Evolutionary conservation across 768 basidiomycete genomes (phyloP).

Genomic region (Russula griseocarnosa): DNA sequence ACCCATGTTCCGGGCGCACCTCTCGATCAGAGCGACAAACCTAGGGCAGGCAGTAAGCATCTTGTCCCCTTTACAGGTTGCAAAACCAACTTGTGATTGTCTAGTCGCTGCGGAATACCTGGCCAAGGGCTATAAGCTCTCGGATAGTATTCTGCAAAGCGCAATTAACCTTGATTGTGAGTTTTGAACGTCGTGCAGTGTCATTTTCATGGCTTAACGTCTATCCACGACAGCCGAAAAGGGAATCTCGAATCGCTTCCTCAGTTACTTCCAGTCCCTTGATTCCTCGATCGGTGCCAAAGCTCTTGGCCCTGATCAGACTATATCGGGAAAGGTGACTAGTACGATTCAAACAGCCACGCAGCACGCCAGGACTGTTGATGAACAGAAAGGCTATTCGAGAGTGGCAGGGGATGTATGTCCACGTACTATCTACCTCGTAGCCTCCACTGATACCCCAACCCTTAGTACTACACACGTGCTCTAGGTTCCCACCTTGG

Average conservation of each 20-base stretch:
- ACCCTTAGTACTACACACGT: conserved; percentile 65
- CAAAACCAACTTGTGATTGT: conserved; percentile 1
- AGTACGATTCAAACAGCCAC: conserved; percentile 59
- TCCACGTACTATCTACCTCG: conserved; percentile 4
- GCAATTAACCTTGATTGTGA: conserved; percentile 78
- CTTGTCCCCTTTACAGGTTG: background rate
- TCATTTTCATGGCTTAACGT: background rate
- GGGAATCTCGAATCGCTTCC: conserved; percentile 85
- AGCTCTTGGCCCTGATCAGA: conserved; percentile 76
- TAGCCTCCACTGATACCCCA: background rate
- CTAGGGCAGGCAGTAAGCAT: conserved; percentile 71
- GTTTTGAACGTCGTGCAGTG: conserved; percentile 17
- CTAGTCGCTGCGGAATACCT: conserved; percentile 90
- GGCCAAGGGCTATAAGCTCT: conserved; percentile 80
- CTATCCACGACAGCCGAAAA: conserved; percentile 50
- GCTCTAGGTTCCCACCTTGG: conserved; percentile 76
- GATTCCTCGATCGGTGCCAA: conserved; percentile 68
- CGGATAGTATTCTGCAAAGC: conserved; percentile 70
- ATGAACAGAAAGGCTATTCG: conserved; percentile 75
- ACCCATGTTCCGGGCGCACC: conserved; percentile 39
- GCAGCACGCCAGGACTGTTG: conserved; percentile 66
- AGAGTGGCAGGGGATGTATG: conserved; percentile 65
- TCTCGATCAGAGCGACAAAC: conserved; percentile 87
- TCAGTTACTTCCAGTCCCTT: conserved; percentile 68
- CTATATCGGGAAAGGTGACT: conserved; percentile 69